Percentiles rank a stretch among this genome's conserved stretches.
Evolutionary conservation across 441 rosid genomes (phyloP).

Genomic region (Pelargonium cotyledonis): DNA sequence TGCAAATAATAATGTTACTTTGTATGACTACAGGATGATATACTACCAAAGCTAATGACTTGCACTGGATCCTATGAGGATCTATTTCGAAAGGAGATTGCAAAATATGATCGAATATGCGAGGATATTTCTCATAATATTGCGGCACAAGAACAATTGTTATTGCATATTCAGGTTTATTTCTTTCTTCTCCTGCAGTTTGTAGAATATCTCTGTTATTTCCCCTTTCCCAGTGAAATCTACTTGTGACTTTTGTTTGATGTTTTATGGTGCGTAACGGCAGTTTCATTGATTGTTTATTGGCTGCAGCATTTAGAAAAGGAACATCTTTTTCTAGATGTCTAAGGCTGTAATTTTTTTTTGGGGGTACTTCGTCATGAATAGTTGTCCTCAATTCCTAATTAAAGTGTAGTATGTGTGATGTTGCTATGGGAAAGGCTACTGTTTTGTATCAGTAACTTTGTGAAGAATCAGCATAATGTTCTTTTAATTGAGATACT

Average conservation of each 20-base stretch:
- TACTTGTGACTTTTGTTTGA: no score
- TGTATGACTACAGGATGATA: slow-evolving; percentile 64
- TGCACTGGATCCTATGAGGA: slow-evolving; percentile 81
- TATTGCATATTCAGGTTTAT: slow-evolving; percentile 83
- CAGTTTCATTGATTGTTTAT: no score
- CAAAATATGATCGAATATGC: slow-evolving; percentile 78
- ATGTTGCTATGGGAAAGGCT: no score
- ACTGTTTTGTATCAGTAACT: no score
- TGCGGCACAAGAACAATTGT: slow-evolving; percentile 75
- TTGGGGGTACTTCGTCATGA: no score
- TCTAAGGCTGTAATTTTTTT: no score
- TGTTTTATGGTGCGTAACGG: no score
- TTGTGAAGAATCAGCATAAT: no score
- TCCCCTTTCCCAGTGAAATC: neutral
- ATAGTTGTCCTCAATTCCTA: no score
- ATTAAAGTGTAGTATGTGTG: neutral
- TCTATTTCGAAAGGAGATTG: slow-evolving; percentile 85
- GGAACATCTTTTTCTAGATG: no score
- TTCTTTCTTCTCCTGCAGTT: slow-evolving; percentile 12
- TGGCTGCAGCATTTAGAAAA: no score
- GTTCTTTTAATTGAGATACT: no score
- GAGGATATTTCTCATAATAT: slow-evolving; percentile 80
- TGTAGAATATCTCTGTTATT: neutral
- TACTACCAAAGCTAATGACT: slow-evolving; percentile 95
- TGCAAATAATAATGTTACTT: neutral